Conservation (phyloP, 2,329 filamentous ascomycete genomes). For the Byssochlamys sp. region DNA sequence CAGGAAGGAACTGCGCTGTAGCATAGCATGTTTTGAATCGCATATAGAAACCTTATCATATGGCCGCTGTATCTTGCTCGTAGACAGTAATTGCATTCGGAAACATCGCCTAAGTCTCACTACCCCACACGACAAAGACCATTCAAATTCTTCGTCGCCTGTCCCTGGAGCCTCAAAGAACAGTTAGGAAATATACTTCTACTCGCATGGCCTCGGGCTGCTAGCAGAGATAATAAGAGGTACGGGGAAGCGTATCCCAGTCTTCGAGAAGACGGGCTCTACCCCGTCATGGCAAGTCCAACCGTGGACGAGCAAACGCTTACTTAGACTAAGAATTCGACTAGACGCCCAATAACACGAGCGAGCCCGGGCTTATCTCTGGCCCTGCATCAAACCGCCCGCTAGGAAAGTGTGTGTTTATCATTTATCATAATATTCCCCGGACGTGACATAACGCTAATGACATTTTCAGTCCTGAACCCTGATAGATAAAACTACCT, state of each 20-base stretch:
- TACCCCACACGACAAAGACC: not conserved
- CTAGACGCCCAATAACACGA: not conserved
- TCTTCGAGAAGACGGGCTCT: constrained; percentile 1
- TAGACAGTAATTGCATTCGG: not conserved
- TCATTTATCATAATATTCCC: not conserved
- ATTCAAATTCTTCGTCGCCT: too few species aligned
- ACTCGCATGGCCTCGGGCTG: not conserved
- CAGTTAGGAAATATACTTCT: not conserved
- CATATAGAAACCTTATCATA: constrained; percentile 23
- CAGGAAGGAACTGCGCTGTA: not conserved
- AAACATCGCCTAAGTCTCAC: too few species aligned
- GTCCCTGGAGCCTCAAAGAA: not conserved
- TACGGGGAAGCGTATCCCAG: not conserved
- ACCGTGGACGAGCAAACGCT: constrained; percentile 4
- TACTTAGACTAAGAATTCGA: not conserved
- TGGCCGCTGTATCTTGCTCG: constrained; percentile 2
- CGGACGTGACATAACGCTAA: not conserved
- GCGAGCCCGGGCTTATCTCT: not conserved
- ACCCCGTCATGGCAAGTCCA: constrained; percentile 16
- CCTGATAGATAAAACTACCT: too few species aligned
- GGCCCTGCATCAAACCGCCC: constrained; percentile 2
- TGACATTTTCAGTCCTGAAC: not conserved
- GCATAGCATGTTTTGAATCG: constrained; percentile 23
- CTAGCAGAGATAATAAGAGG: not conserved
- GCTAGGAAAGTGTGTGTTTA: not conserved